Conservation (phyloP, 2,329 filamentous ascomycete species). For the Fusarium torreyae region DNA sequence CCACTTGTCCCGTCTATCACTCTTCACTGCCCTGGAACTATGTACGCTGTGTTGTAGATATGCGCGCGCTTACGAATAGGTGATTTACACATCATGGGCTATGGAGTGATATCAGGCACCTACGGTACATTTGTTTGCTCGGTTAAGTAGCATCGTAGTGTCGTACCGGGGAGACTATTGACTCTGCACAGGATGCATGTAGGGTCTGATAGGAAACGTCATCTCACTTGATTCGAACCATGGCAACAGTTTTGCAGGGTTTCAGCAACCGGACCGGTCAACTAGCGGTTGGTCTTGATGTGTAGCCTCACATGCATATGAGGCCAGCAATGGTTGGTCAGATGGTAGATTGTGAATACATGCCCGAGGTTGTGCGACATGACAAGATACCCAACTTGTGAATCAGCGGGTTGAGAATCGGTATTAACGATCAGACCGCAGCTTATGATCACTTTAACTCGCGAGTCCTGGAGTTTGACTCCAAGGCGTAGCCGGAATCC, state of each 20-base stretch:
- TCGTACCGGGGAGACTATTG: slow-evolving; percentile 20
- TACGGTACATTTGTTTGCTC: not conserved
- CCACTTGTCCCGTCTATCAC: slow-evolving; percentile 41
- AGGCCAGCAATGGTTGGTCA: slow-evolving; percentile 26
- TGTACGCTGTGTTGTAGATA: slow-evolving; percentile 20
- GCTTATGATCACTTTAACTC: not conserved
- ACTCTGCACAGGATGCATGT: slow-evolving; percentile 34
- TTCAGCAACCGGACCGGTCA: not conserved
- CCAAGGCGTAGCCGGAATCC: not conserved
- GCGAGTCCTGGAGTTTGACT: not conserved
- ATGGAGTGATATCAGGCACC: slow-evolving; percentile 21
- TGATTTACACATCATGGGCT: slow-evolving; percentile 38
- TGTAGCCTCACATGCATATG: slow-evolving; percentile 23
- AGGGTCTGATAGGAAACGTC: slow-evolving; percentile 24
- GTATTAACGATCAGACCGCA: not conserved
- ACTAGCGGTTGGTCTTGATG: not conserved
- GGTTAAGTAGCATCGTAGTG: slow-evolving; percentile 18
- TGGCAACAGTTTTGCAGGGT: slow-evolving; percentile 15
- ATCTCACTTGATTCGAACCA: slow-evolving; percentile 11
- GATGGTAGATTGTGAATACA: not conserved
- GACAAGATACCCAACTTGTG: not conserved
- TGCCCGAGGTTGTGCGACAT: not conserved
- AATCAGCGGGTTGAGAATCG: not conserved
- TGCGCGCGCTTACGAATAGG: slow-evolving; percentile 45
- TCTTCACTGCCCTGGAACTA: slow-evolving; percentile 17